Conservation (phyloP, 2,329 filamentous ascomycete species). For the Nothomitra cinnamomea region DNA sequence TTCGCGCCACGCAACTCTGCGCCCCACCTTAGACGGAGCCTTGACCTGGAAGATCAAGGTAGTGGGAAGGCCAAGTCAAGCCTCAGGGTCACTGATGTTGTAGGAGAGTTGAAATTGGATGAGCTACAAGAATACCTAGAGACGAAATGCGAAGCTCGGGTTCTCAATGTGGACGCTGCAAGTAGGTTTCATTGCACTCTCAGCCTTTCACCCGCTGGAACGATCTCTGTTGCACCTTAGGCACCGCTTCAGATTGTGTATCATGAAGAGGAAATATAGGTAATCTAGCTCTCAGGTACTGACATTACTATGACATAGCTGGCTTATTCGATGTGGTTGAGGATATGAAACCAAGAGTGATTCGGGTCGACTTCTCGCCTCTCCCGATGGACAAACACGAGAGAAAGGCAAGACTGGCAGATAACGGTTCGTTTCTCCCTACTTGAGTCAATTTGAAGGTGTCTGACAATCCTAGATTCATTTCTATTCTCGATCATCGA, state of each 20-base stretch:
- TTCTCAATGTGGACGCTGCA: constrained; percentile 26
- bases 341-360: constrained; percentile 23
- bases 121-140: constrained; percentile 26
- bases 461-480: constrained; percentile 12
- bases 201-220: no score
- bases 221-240: no score
- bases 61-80: constrained; percentile 29
- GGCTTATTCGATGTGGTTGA: constrained; percentile 23
- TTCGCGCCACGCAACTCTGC: constrained; percentile 36
- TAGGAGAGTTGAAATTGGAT: constrained; percentile 29
- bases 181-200: constrained; percentile 11
- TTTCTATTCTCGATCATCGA: constrained; percentile 30
- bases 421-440: constrained; percentile 22
- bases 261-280: not conserved
- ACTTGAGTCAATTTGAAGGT: not conserved
- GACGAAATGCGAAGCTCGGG: constrained; percentile 29
- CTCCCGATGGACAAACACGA: constrained; percentile 19
- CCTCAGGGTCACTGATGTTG: constrained; percentile 34
- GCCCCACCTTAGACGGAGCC: constrained; percentile 36
- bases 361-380: constrained; percentile 28
- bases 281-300: not conserved
- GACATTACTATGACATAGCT: constrained; percentile 14
- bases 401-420: constrained; percentile 23
- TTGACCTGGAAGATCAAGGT: constrained; percentile 12
- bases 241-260: no score